Evolutionary conservation across 495 filamentous ascomycete genomes (phyloP), one percentile per base, ranked within the genome.

Genomic region (Saxispiralis lemnorum): DNA sequence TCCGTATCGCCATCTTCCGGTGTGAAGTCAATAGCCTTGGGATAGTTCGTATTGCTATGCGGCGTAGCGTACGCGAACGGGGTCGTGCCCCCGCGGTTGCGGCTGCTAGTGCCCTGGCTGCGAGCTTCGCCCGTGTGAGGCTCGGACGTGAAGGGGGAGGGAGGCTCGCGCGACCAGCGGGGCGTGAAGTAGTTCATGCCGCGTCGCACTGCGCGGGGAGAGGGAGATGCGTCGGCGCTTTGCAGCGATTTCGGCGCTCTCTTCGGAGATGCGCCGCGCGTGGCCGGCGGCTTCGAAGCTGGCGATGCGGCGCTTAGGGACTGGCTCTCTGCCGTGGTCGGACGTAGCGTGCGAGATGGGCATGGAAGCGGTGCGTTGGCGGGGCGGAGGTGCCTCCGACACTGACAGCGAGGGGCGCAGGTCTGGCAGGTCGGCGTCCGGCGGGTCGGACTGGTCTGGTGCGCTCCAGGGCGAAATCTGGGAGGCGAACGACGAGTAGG

Each of bases 11-110:
- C 49, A 39, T 52, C 51, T 10, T 32, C 43, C n/a, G 16, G 15
- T 12, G 19, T 15, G 20, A 46, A 49, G 12, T 47, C 47, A 21
- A 38, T 24, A 7, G 43, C 18, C 1, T n/a, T 33, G 13, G 34
- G 39, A 32, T 41, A 35, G 20, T 46, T 40, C 31, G 6, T 52
- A 31, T 49, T 46, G 31, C 70, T 74, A 44, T 69, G 56, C 7
- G 73, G 73, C 6, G 73, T 77, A 1, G 67, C 68, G 36, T 62
- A 71, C 37, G 63, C 66, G 39, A 59, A 60, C 2, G 67, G 69
- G 0, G 70, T 72, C 2, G 59, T 62, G 5, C 57, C 56, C 9
- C 24, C 9, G 19, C 67, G 56, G 33, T 54, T 53, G 11, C 32
- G 37, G 7, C 34, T 41, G 13, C 34, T 41, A 12, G 19, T 20